phyloP scores from a whole-genome alignment of 305 asterid genomes.

The Salvia sclarea region DNA sequence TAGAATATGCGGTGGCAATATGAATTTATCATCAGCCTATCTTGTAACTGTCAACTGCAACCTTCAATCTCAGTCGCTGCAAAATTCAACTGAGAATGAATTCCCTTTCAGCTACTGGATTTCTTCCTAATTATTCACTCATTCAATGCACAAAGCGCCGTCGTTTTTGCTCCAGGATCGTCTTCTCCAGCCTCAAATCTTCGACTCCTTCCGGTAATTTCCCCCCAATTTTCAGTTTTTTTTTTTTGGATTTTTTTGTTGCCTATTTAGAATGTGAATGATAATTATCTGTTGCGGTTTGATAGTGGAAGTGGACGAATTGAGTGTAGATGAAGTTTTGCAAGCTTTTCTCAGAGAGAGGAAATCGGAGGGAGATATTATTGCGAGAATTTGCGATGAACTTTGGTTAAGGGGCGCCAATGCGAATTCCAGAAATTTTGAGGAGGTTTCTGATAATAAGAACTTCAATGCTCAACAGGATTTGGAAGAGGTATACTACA shows the following conservation, averaged over 20 bases:
- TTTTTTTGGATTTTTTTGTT: neutral
- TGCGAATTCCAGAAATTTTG: constrained; percentile 32
- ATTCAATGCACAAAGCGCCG: constrained; percentile 38
- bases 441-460: constrained; percentile 29
- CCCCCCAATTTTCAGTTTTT: constrained; percentile 4
- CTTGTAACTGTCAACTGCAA: constrained; percentile 16
- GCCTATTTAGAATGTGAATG: neutral
- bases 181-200: constrained; percentile 58
- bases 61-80: constrained; percentile 7
- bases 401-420: constrained; percentile 54
- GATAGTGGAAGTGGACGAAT: constrained; percentile 43
- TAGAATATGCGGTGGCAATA: too few species aligned
- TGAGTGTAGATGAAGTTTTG: constrained; percentile 59
- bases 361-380: constrained; percentile 67
- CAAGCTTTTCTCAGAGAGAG: constrained; percentile 70
- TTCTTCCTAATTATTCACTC: constrained; percentile 36
- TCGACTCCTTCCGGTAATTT: constrained; percentile 60
- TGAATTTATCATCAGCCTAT: constrained; percentile 37
- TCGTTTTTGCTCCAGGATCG: constrained; percentile 39
- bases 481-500: constrained; percentile 46
- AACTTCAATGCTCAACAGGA: constrained; percentile 25
- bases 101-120: constrained; percentile 49
- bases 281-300: constrained; percentile 12
- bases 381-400: constrained; percentile 69
- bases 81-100: constrained; percentile 34